These are phyloP conservation scores for Megacollybia marginata DNA, from an alignment of 768 basidiomycete species.

Conservation along the genomic window DNA sequence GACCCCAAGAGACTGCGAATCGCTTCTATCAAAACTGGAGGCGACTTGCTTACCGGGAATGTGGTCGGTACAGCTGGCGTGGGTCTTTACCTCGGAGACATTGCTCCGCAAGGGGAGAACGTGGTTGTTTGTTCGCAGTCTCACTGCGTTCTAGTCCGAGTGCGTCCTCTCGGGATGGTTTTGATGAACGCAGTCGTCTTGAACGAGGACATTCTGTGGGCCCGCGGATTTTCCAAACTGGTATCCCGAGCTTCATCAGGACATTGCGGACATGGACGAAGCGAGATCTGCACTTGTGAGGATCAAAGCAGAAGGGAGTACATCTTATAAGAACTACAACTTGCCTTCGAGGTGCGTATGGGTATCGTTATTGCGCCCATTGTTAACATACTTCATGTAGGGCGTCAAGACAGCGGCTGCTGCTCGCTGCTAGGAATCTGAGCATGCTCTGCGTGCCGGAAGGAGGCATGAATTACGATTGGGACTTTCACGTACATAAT, in stretches of 20 bases:
- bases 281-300: conserved; percentile 59
- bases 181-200: conserved; percentile 57
- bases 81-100: conserved; percentile 59
- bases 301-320: conserved; percentile 69
- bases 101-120: conserved; percentile 35
- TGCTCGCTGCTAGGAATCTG: conserved; percentile 52
- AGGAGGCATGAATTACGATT: conserved; percentile 75
- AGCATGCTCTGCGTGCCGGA: conserved; percentile 71
- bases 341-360: conserved; percentile 51
- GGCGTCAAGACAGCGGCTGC: conserved; percentile 60
- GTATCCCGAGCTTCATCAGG: conserved; percentile 41
- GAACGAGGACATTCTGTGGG: conserved; percentile 65
- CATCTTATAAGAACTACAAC: conserved; percentile 78
- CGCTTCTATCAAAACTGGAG: conserved; percentile 59
- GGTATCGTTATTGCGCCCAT: not conserved
- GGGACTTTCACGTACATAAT: conserved; percentile 74
- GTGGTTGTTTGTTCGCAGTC: not conserved
- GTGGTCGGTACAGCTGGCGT: conserved; percentile 55
- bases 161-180: conserved; percentile 51
- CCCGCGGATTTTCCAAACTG: conserved; percentile 67
- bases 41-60: conserved; percentile 52
- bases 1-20: conserved; percentile 34
- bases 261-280: conserved; percentile 54
- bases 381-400: conserved; percentile 19
- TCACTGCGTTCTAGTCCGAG: conserved; percentile 42